phyloP scores from a whole-genome alignment of 1,139 yeast species.

The Kodamaea anthophila region DNA sequence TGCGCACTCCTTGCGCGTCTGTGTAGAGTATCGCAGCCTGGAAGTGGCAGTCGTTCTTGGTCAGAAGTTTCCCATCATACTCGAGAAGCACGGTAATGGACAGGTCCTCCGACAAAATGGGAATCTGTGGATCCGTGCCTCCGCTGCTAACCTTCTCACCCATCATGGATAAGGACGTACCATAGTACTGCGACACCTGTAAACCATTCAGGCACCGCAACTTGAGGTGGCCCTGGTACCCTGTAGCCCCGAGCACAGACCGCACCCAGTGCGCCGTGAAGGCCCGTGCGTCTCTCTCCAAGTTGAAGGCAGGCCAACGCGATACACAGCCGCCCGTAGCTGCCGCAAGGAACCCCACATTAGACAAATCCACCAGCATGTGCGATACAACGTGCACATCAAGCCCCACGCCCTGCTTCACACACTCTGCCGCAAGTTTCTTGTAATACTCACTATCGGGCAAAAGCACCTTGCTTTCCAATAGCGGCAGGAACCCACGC shows the following conservation, averaged over 20 bases:
- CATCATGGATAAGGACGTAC: conserved; percentile 31
- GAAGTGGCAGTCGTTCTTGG: conserved; percentile 77
- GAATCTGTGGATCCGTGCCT: conserved; percentile 54
- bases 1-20: conserved; percentile 65
- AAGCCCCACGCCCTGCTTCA: conserved; percentile 60
- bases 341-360: conserved; percentile 60
- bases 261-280: conserved; percentile 55
- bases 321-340: conserved; percentile 69
- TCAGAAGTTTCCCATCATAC: conserved; percentile 71
- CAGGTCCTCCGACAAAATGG: conserved; percentile 60
- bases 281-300: conserved; percentile 64
- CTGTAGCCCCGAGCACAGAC: conserved; percentile 43
- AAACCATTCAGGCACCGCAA: conserved; percentile 86
- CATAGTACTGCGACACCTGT: conserved; percentile 75
- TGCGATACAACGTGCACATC: conserved; percentile 70
- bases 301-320: conserved; percentile 62
- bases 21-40: conserved; percentile 90
- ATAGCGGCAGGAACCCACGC: conserved; percentile 40
- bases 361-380: conserved; percentile 66
- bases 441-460: conserved; percentile 62
- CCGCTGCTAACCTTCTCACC: conserved; percentile 16
- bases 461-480: conserved; percentile 48
- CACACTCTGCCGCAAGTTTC: conserved; percentile 52
- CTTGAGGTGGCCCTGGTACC: conserved; percentile 79
- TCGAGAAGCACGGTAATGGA: conserved; percentile 65